Percentiles rank a stretch among this genome's conserved stretches.
These are phyloP conservation scores for Naumovozyma baii DNA, from an alignment of 805 yeast genomes.

Conservation along the genomic window DNA sequence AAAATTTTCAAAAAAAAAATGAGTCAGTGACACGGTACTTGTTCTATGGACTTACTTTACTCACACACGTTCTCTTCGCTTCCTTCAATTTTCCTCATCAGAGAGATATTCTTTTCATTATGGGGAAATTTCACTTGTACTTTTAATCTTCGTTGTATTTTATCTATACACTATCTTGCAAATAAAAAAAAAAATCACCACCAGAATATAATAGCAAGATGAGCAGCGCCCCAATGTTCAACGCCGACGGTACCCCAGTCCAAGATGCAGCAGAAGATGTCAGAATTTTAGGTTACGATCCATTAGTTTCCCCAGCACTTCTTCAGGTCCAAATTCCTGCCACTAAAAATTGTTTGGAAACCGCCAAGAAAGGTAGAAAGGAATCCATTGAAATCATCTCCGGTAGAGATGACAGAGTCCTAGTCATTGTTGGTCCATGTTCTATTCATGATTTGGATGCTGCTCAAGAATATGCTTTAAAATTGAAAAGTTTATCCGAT, in stretches of 20 bases:
- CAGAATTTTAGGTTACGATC: constrained; percentile 83
- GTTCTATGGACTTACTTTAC: too few relatives aligned
- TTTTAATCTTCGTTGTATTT: too few relatives aligned
- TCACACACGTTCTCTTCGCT: too few relatives aligned
- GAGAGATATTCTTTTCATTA: too few relatives aligned
- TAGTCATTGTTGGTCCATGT: constrained; percentile 93
- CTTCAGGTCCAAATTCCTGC: constrained; percentile 79
- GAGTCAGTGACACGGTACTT: too few relatives aligned
- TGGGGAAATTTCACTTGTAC: too few relatives aligned
- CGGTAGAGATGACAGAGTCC: constrained; percentile 70
- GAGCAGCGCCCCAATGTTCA: constrained; percentile 23
- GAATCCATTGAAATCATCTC: constrained; percentile 66
- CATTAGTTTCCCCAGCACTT: constrained; percentile 85
- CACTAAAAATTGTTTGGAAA: constrained; percentile 40
- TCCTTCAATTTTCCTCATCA: too few relatives aligned
- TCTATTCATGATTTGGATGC: constrained; percentile 87
- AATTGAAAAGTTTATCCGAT: constrained; percentile 56
- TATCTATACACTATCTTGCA: too few relatives aligned
- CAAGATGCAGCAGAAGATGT: constrained; percentile 66
- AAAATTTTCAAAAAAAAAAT: too few relatives aligned
- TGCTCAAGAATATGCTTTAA: constrained; percentile 77
- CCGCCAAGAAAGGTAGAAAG: constrained; percentile 68
- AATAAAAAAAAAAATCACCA: too few relatives aligned
- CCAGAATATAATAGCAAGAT: too few relatives aligned
- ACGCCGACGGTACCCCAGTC: constrained; percentile 31